These are phyloP conservation scores for Mitragyna speciosa DNA, from an alignment of 257 asterid genomes.

Conservation along the genomic window DNA sequence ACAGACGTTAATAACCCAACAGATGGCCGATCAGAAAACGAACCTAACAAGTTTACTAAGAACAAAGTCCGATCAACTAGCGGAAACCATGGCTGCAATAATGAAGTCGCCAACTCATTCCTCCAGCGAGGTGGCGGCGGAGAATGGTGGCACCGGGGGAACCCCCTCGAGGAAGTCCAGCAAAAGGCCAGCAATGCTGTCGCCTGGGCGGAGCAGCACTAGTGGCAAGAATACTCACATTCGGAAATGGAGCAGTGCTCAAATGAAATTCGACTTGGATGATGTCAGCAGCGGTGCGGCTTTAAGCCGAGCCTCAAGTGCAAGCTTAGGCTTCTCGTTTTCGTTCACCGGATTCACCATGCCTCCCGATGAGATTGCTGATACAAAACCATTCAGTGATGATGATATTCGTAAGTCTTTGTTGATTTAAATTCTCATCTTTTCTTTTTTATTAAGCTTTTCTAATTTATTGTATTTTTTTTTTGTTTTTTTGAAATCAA, in stretches of 20 bases:
- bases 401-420: constrained; percentile 65
- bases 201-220: constrained; percentile 60
- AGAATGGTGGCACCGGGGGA: constrained; percentile 13
- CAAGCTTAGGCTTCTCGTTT: constrained; percentile 87
- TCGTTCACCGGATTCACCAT: constrained; percentile 85
- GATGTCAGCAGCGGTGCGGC: constrained; percentile 93
- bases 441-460: not conserved
- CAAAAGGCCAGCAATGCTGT: constrained; percentile 46
- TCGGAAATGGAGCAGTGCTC: constrained; percentile 89
- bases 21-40: constrained; percentile 44
- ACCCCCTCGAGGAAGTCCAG: constrained; percentile 70
- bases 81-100: constrained; percentile 73
- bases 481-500: no score
- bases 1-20: not conserved
- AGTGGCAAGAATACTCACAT: constrained; percentile 54
- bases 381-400: constrained; percentile 60
- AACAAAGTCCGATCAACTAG: constrained; percentile 85
- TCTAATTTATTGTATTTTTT: no score
- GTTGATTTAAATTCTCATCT: not conserved
- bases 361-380: constrained; percentile 73
- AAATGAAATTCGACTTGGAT: constrained; percentile 75
- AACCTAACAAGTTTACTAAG: constrained; percentile 51
- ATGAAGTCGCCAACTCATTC: constrained; percentile 23
- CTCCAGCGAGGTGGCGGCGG: constrained; percentile 26
- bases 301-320: constrained; percentile 93